phyloP scores from a whole-genome alignment of 2,329 filamentous ascomycete species.

The Diplodia corticola region DNA sequence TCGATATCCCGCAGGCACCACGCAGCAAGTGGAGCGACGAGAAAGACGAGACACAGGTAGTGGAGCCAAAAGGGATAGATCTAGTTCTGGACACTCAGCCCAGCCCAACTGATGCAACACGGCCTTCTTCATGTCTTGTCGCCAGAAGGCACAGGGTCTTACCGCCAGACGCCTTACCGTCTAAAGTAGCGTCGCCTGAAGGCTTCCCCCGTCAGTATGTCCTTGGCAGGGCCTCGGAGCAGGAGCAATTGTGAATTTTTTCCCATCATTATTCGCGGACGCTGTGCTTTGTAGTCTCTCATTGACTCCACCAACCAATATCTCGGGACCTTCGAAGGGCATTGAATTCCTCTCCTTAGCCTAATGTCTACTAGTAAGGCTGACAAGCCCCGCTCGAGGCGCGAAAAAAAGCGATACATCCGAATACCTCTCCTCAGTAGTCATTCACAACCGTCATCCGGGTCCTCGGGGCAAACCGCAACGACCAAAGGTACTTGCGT shows the following conservation, averaged over 20 bases:
- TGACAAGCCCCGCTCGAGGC: neutral
- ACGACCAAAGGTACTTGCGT: neutral
- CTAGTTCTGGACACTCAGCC: neutral
- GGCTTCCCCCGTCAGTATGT: neutral
- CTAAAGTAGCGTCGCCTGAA: neutral
- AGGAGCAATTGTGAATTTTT: neutral
- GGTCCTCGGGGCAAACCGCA: neutral
- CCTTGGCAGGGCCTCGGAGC: neutral
- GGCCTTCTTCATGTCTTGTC: neutral
- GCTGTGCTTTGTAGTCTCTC: neutral
- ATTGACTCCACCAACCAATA: neutral
- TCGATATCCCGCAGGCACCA: neutral
- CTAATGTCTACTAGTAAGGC: neutral
- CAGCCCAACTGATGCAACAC: neutral
- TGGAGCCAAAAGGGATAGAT: conserved; percentile 7
- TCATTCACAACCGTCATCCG: neutral
- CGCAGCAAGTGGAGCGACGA: neutral
- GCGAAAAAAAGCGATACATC: neutral
- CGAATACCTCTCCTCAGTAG: neutral
- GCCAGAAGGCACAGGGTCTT: neutral
- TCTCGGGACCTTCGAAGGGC: neutral
- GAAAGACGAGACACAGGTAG: neutral
- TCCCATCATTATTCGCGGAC: neutral
- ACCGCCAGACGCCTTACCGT: neutral
- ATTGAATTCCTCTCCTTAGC: neutral